Conservation (phyloP, 1,284 basidiomycete genomes). For the Marasmius fiardii region DNA sequence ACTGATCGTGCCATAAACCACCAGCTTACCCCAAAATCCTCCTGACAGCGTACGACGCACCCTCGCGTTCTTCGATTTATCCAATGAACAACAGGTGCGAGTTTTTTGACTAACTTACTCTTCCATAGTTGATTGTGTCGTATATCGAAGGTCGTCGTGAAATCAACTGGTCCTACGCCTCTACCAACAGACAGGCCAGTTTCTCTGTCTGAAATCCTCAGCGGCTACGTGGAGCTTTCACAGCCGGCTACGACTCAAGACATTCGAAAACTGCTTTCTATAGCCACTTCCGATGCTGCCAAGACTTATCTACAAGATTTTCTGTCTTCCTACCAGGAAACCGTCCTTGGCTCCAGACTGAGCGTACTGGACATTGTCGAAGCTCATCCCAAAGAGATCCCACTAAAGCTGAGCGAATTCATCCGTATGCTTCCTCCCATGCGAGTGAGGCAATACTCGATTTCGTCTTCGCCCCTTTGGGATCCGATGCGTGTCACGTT, state of each 20-base stretch:
- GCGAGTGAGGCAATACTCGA: constrained; percentile 51
- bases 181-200: constrained; percentile 38
- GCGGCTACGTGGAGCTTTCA: constrained; percentile 46
- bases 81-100: constrained; percentile 38
- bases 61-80: constrained; percentile 34
- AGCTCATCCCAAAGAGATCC: constrained; percentile 30
- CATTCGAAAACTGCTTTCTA: constrained; percentile 25
- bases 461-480: constrained; percentile 50
- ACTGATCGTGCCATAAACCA: neutral
- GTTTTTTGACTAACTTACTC: neutral
- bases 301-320: constrained; percentile 26
- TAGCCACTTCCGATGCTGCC: constrained; percentile 17
- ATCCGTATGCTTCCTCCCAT: constrained; percentile 44
- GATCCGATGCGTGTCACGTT: constrained; percentile 41
- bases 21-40: constrained; percentile 39
- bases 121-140: neutral
- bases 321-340: constrained; percentile 28
- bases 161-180: constrained; percentile 36
- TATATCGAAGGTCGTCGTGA: constrained; percentile 31
- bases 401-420: constrained; percentile 37
- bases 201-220: constrained; percentile 32
- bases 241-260: constrained; percentile 42
- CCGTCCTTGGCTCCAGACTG: constrained; percentile 34
- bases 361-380: constrained; percentile 47
- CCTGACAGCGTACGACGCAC: constrained; percentile 34